Evolutionary conservation across 805 yeast genomes (phyloP).

Genomic region (Lipomyces yamanashiensis): DNA sequence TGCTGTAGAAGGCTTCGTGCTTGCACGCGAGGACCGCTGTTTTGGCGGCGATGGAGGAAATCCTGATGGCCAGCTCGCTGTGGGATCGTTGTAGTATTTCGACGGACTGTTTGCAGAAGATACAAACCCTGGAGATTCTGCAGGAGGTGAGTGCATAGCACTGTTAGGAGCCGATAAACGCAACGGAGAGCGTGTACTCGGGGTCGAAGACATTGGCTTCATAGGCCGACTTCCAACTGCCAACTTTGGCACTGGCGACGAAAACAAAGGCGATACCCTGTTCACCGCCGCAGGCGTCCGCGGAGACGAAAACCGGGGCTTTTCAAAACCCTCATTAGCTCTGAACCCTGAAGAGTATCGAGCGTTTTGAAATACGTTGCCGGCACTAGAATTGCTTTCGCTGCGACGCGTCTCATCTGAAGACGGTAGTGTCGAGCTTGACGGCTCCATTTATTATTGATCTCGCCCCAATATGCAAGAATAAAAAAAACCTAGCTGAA

Average conservation of each 20-base stretch:
- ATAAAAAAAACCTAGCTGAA: not conserved
- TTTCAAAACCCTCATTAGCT: not conserved
- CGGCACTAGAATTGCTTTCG: not conserved
- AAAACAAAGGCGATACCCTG: conserved; percentile 4
- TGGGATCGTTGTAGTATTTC: conserved; percentile 23
- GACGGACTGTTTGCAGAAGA: not conserved
- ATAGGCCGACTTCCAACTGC: not conserved
- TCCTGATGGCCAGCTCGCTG: conserved; percentile 30
- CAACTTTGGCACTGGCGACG: conserved; percentile 1
- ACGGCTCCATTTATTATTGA: not conserved
- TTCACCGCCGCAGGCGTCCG: not conserved
- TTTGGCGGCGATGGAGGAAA: conserved; percentile 34
- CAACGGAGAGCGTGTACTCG: conserved; percentile 5
- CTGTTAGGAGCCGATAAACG: not conserved
- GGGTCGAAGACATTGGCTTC: not conserved
- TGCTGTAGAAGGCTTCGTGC: conserved; percentile 4
- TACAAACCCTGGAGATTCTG: not conserved
- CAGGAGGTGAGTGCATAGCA: not conserved
- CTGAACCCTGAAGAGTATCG: not conserved
- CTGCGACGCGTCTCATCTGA: conserved; percentile 11
- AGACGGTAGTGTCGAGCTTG: conserved; percentile 14
- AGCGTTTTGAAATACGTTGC: conserved; percentile 15
- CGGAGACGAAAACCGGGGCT: not conserved
- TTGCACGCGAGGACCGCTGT: conserved; percentile 4
- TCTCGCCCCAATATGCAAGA: not conserved